These are phyloP conservation scores for Lactarius sp. DNA, from an alignment of 768 basidiomycete genomes.

Conservation along the genomic window DNA sequence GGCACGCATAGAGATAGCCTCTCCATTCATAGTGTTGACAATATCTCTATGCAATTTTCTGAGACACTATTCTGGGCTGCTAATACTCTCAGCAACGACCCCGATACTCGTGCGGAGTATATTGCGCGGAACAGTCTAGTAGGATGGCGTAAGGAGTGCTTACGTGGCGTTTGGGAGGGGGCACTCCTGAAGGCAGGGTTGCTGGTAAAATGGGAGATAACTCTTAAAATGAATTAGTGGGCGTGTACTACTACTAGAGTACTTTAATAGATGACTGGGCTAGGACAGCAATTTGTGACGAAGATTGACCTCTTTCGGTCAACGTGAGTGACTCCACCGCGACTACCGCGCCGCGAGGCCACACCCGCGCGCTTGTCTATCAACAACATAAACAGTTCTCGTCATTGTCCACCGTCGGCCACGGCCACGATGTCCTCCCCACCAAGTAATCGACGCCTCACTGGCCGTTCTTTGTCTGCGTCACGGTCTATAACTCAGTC, in stretches of 20 bases:
- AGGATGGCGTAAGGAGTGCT: neutral
- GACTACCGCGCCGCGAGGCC: neutral
- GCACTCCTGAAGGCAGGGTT: neutral
- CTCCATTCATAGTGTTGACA: too few species aligned
- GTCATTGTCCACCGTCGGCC: neutral
- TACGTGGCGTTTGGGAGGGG: slow-evolving; percentile 1
- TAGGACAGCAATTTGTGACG: neutral
- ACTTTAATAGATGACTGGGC: neutral
- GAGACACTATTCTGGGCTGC: slow-evolving; percentile 1
- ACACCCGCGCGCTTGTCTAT: neutral
- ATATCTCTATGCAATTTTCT: neutral
- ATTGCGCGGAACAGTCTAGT: neutral
- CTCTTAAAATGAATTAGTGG: neutral
- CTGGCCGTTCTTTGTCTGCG: slow-evolving; percentile 21
- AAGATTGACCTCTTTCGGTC: neutral
- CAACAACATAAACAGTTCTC: neutral
- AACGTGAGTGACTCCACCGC: neutral
- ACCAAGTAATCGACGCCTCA: slow-evolving; percentile 26
- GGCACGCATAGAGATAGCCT: too few species aligned
- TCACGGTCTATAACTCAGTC: slow-evolving; percentile 32
- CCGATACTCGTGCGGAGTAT: neutral
- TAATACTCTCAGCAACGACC: neutral
- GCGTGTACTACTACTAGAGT: too few species aligned
- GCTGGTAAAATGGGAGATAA: slow-evolving; percentile 7
- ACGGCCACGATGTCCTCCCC: slow-evolving; percentile 24